Conservation (phyloP, 495 filamentous ascomycete genomes). For the Daldinia childiae region DNA sequence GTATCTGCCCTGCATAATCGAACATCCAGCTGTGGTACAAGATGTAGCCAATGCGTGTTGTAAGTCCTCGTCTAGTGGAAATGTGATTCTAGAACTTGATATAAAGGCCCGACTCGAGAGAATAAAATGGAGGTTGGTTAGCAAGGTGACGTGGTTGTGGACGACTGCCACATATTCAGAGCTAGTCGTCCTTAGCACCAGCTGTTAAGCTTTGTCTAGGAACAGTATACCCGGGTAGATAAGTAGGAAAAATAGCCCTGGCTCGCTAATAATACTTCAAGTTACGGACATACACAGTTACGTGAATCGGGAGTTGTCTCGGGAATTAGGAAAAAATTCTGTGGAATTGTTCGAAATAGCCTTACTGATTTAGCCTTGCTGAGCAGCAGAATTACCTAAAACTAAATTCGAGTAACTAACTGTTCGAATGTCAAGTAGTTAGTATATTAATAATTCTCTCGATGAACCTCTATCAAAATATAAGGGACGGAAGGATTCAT, state of each 20-base stretch:
- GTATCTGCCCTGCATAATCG: background rate
- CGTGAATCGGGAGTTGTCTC: background rate
- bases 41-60: background rate
- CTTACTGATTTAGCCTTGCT: background rate
- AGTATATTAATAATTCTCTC: too few species aligned
- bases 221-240: background rate
- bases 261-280: background rate
- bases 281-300: background rate
- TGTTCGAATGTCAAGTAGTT: background rate
- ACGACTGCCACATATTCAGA: background rate
- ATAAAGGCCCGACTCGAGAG: background rate
- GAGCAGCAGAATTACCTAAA: background rate
- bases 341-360: slow-evolving; percentile 7
- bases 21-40: background rate
- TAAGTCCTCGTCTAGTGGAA: background rate
- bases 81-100: slow-evolving; percentile 3
- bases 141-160: background rate
- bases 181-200: background rate
- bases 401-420: too few species aligned
- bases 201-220: background rate
- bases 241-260: background rate
- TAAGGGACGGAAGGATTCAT: background rate
- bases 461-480: too few species aligned
- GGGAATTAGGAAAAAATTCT: slow-evolving; percentile 27
- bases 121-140: background rate